These are phyloP conservation scores for Phytopythium oedochilum DNA, from an alignment of 352 stramenopile species.

Conservation along the genomic window DNA sequence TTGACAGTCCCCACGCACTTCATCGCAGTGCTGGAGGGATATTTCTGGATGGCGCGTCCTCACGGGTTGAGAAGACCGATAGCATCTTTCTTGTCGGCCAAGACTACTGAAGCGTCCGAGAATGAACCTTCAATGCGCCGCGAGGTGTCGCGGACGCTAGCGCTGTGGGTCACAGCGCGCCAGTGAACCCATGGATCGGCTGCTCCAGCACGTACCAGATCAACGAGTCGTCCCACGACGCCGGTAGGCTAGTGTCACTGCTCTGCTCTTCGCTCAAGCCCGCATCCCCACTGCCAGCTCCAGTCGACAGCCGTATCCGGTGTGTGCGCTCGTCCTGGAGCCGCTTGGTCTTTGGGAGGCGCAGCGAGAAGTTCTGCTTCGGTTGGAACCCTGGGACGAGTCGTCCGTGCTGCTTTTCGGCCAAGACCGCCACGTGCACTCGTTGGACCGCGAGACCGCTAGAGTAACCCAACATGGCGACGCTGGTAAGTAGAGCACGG, in stretches of 20 bases:
- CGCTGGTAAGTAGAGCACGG: background rate
- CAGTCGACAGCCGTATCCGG: slow-evolving; percentile 14
- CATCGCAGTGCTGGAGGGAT: too few relatives aligned
- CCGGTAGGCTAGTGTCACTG: background rate
- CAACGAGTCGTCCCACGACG: slow-evolving; percentile 2
- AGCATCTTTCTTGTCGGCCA: too few relatives aligned
- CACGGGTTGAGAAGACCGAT: too few relatives aligned
- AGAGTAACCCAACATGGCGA: background rate
- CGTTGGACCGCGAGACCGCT: slow-evolving; percentile 42
- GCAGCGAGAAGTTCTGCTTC: slow-evolving; percentile 55
- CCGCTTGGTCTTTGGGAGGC: slow-evolving; percentile 33
- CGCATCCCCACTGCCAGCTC: background rate
- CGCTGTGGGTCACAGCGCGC: slow-evolving; percentile 19
- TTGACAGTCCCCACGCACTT: too few relatives aligned
- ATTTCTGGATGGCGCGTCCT: too few relatives aligned
- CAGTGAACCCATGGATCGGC: slow-evolving; percentile 33
- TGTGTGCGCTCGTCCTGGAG: slow-evolving; percentile 11
- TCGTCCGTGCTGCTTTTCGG: slow-evolving; percentile 18
- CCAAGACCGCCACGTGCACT: slow-evolving; percentile 49
- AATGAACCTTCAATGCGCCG: too few relatives aligned
- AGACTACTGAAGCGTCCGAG: too few relatives aligned
- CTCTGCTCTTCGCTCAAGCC: background rate
- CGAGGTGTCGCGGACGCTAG: too few relatives aligned
- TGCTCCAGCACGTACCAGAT: slow-evolving; percentile 48
- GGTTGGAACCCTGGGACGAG: slow-evolving; percentile 47